Evolutionary conservation across 2,329 filamentous ascomycete species (phyloP).

Genomic region (Gaeumannomyces sp.): DNA sequence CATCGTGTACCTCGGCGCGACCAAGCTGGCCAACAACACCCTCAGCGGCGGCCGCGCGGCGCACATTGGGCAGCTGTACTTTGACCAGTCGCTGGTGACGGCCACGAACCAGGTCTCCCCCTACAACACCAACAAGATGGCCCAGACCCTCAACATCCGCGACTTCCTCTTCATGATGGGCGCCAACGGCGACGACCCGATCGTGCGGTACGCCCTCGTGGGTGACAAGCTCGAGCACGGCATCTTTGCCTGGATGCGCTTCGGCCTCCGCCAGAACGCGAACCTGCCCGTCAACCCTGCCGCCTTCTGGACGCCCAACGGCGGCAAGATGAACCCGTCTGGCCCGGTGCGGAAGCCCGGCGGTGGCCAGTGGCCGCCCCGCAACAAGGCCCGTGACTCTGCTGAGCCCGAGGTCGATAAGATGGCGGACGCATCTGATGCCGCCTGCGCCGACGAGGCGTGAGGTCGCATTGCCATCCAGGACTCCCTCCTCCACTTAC

Average conservation of each 20-base stretch:
- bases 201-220: constrained; percentile 51
- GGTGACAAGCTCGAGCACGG: constrained; percentile 46
- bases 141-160: constrained; percentile 39
- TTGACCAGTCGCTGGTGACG: constrained; percentile 48
- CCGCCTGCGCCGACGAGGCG: too few species aligned
- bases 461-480: too few species aligned
- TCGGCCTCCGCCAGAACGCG: constrained; percentile 37
- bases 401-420: constrained; percentile 24
- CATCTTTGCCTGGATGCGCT: constrained; percentile 46
- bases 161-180: constrained; percentile 42
- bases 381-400: constrained; percentile 27
- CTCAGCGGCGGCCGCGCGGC: constrained; percentile 46
- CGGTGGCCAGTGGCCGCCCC: constrained; percentile 14
- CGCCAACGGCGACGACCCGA: constrained; percentile 45
- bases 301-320: constrained; percentile 13
- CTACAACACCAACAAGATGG: constrained; percentile 35
- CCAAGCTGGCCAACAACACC: constrained; percentile 42
- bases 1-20: constrained; percentile 26
- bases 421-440: neutral
- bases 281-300: constrained; percentile 13
- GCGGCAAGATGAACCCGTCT: constrained; percentile 16
- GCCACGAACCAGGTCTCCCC: constrained; percentile 41
- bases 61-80: constrained; percentile 56
- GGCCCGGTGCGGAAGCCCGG: constrained; percentile 12
- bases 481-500: too few species aligned